These are phyloP conservation scores for Salicornia ramosissima DNA, from an alignment of 148 eudicot genomes.

Conservation along the genomic window DNA sequence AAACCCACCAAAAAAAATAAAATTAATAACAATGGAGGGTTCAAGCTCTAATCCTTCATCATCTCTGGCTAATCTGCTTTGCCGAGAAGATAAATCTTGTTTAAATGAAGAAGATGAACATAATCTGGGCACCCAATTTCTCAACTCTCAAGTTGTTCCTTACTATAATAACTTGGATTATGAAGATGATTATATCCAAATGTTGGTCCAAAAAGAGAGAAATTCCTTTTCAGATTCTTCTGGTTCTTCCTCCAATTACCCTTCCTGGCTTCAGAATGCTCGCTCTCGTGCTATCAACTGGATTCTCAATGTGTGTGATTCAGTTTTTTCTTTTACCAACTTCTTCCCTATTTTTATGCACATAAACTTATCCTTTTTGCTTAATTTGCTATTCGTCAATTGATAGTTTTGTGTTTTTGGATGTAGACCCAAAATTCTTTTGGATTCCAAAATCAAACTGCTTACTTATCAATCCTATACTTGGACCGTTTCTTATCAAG, in stretches of 20 bases:
- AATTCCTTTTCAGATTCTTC: constrained; percentile 4
- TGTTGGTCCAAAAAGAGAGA: constrained; percentile 34
- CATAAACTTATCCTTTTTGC: no score
- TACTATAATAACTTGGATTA: constrained; percentile 10
- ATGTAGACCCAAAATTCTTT: constrained; percentile 35
- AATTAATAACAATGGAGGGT: constrained; percentile 14
- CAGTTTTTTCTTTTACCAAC: neutral
- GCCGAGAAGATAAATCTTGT: constrained; percentile 41
- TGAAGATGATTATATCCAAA: constrained; percentile 39
- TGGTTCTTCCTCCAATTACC: neutral
- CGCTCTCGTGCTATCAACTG: constrained; percentile 42
- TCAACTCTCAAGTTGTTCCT: neutral
- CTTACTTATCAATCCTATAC: constrained; percentile 44
- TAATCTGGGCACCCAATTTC: neutral
- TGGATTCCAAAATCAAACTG: constrained; percentile 40
- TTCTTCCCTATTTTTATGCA: no score
- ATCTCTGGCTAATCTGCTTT: constrained; percentile 24
- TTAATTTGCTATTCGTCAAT: no score
- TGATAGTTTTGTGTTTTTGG: neutral
- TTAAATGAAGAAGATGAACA: constrained; percentile 17
- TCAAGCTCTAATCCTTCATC: constrained; percentile 2
- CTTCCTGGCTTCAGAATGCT: constrained; percentile 35
- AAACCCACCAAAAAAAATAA: neutral
- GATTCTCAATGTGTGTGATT: constrained; percentile 40
- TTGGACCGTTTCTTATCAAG: constrained; percentile 45